Conservation (phyloP, 2,329 filamentous ascomycete species). For the Ascochyta fabae region DNA sequence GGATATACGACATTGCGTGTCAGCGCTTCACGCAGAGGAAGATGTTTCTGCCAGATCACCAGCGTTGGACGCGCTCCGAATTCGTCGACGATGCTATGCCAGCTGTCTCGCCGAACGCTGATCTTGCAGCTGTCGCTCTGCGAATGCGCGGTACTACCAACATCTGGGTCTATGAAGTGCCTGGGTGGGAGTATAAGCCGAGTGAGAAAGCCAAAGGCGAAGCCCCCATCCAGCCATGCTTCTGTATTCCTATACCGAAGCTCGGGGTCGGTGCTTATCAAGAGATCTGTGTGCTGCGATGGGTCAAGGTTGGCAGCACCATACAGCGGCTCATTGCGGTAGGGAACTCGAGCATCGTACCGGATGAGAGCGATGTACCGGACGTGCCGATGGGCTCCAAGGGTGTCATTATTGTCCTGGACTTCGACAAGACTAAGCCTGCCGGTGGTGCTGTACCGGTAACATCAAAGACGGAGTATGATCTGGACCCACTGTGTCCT, state of each 20-base stretch:
- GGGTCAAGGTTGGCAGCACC: conserved; percentile 40
- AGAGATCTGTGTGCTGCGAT: conserved; percentile 47
- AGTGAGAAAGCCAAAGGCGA: conserved; percentile 33
- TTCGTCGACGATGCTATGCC: conserved; percentile 51
- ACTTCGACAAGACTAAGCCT: conserved; percentile 45
- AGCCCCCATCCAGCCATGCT: conserved; percentile 47
- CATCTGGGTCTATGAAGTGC: conserved; percentile 49
- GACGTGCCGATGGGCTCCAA: conserved; percentile 41
- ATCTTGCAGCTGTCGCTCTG: conserved; percentile 48
- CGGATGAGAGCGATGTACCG: conserved; percentile 34
- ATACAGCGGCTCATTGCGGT: conserved; percentile 48
- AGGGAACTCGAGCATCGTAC: conserved; percentile 41
- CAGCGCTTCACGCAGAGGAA: conserved; percentile 49
- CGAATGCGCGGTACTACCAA: conserved; percentile 48
- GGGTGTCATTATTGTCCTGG: conserved; percentile 48
- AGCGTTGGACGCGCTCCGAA: conserved; percentile 48
- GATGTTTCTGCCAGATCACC: conserved; percentile 48
- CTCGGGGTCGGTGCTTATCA: conserved; percentile 42
- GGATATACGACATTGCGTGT: conserved; percentile 49
- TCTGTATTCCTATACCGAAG: conserved; percentile 45
- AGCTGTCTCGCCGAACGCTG: conserved; percentile 47
- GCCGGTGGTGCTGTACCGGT: conserved; percentile 28
- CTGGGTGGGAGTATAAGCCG: conserved; percentile 44
- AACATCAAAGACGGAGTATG: conserved; percentile 43
- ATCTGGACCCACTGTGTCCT: conserved; percentile 47